Percentiles rank a stretch among this genome's conserved stretches.
Conservation (phyloP, 1,284 basidiomycete genomes). For the Malassezia arunalokei region DNA sequence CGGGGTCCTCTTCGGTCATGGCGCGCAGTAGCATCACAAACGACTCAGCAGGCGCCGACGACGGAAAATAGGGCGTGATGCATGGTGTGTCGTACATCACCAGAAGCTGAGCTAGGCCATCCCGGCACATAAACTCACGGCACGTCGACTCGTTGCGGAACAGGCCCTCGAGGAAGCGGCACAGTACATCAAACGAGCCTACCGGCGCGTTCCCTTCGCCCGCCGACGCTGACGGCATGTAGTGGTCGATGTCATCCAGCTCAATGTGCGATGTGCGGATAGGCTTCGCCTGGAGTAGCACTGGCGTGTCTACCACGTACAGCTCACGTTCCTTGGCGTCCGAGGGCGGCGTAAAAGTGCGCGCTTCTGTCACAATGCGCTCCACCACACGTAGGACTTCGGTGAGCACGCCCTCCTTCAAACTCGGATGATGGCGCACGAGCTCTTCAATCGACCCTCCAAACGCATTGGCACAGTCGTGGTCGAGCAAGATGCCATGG, state of each 20-base stretch:
- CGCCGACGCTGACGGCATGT: constrained; percentile 24
- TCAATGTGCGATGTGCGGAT: background rate
- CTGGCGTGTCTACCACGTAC: constrained; percentile 17
- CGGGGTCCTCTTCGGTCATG: constrained; percentile 72
- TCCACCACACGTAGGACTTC: constrained; percentile 55
- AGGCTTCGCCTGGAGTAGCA: background rate
- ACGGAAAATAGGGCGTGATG: constrained; percentile 76
- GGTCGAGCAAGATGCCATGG: constrained; percentile 75
- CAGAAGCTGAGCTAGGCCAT: constrained; percentile 65
- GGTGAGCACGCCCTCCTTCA: constrained; percentile 65
- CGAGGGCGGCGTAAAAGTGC: constrained; percentile 46
- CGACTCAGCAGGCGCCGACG: constrained; percentile 66
- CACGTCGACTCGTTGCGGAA: constrained; percentile 78
- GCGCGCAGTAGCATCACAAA: constrained; percentile 76
- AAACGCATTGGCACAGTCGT: constrained; percentile 78
- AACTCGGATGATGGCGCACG: constrained; percentile 80
- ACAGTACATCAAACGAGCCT: constrained; percentile 33
- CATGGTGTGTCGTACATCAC: constrained; percentile 70
- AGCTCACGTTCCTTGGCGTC: constrained; percentile 19
- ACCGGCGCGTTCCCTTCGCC: constrained; percentile 29
- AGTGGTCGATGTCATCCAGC: constrained; percentile 19
- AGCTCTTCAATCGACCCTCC: constrained; percentile 88
- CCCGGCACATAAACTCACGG: constrained; percentile 72
- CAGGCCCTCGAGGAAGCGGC: constrained; percentile 62
- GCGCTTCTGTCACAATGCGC: constrained; percentile 53